These are phyloP conservation scores for Calvatia gigantea DNA, from an alignment of 768 basidiomycete genomes.

Conservation along the genomic window DNA sequence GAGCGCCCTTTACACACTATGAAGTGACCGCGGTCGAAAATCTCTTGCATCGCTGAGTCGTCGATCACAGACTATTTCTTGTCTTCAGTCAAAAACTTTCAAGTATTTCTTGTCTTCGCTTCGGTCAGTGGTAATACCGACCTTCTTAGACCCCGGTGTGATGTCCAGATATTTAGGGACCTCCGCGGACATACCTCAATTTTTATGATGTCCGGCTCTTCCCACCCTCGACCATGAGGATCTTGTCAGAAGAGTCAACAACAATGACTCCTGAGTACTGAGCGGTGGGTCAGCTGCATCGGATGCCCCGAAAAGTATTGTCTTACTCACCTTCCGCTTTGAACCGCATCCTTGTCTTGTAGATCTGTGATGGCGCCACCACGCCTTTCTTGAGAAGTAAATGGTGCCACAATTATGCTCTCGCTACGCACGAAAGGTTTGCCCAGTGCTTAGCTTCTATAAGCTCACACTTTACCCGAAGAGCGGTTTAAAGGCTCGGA, in stretches of 20 bases:
- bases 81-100: neutral
- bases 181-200: slow-evolving; percentile 7
- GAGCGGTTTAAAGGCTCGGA: neutral
- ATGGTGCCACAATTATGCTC: too few relatives aligned
- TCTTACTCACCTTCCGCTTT: neutral
- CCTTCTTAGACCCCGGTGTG: neutral
- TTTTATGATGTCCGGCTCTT: neutral
- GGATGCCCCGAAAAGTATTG: neutral
- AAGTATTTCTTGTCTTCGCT: neutral
- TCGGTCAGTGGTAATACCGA: neutral
- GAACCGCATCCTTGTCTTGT: neutral
- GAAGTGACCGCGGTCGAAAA: too few relatives aligned
- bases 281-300: too few relatives aligned
- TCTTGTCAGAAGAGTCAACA: neutral
- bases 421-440: neutral
- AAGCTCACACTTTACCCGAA: neutral
- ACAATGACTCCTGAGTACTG: too few relatives aligned
- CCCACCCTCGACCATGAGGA: slow-evolving; percentile 7
- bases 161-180: slow-evolving; percentile 1
- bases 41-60: too few relatives aligned
- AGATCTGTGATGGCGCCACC: too few relatives aligned
- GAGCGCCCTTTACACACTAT: too few relatives aligned
- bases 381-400: too few relatives aligned
- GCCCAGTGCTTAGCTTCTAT: neutral
- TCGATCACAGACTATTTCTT: neutral